These are phyloP conservation scores for Phytopythium aichiense DNA, from an alignment of 352 stramenopile species.

Conservation along the genomic window DNA sequence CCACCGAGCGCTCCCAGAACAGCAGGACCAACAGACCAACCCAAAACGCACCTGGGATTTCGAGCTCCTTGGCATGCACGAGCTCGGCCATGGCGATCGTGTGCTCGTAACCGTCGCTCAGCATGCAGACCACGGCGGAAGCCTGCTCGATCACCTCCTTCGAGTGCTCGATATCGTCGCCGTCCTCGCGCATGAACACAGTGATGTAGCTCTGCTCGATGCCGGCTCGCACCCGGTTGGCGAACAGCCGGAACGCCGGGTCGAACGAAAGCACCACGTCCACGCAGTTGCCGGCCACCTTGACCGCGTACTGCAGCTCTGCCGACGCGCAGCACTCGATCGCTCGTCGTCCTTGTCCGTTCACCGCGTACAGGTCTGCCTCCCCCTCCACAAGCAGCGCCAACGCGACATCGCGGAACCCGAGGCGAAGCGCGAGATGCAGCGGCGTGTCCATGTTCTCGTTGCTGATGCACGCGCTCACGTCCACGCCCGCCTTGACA, in stretches of 20 bases:
- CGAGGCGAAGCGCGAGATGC: conserved; percentile 61
- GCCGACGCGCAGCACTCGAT: conserved; percentile 74
- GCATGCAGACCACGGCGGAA: conserved; percentile 65
- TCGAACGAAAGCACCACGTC: conserved; percentile 83
- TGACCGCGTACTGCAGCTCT: conserved; percentile 74
- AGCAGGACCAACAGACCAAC: background rate
- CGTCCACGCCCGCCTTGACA: conserved; percentile 39
- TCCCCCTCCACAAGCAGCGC: conserved; percentile 55
- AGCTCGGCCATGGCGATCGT: conserved; percentile 77
- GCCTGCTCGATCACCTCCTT: conserved; percentile 57
- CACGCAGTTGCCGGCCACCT: conserved; percentile 54
- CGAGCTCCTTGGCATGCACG: conserved; percentile 61
- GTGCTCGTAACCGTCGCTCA: conserved; percentile 62
- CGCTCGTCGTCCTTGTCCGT: conserved; percentile 47
- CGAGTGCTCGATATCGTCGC: conserved; percentile 36
- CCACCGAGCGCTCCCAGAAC: conserved; percentile 2
- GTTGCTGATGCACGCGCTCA: conserved; percentile 44
- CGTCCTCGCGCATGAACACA: conserved; percentile 55
- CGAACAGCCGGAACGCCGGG: conserved; percentile 53
- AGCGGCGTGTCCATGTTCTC: conserved; percentile 60
- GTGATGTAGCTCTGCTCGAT: conserved; percentile 79
- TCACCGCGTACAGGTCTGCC: conserved; percentile 49
- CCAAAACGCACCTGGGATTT: conserved; percentile 43
- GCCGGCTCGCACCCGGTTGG: conserved; percentile 47
- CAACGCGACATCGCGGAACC: conserved; percentile 54